Evolutionary conservation across 805 yeast species (phyloP).

Genomic region (Wickerhamiella cacticola): DNA sequence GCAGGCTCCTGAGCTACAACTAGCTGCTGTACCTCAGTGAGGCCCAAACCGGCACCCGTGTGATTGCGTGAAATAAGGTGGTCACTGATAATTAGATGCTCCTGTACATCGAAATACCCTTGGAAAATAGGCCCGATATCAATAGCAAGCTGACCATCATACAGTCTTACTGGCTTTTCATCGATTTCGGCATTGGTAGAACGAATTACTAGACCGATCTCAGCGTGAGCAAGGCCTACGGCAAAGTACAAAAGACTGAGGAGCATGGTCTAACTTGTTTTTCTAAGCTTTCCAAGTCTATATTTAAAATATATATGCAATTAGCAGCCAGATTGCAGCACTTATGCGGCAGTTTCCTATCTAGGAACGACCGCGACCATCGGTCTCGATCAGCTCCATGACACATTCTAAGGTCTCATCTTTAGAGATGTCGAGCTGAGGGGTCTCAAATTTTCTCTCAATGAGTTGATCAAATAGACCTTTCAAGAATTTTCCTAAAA

Average conservation of each 20-base stretch:
- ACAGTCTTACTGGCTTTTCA: slow-evolving; percentile 16
- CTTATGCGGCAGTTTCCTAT: background rate
- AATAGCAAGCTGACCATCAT: slow-evolving; percentile 15
- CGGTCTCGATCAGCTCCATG: slow-evolving; percentile 25
- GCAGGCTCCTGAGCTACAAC: slow-evolving; percentile 13
- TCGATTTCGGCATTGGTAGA: slow-evolving; percentile 13
- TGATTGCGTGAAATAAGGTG: slow-evolving; percentile 16
- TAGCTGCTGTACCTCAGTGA: slow-evolving; percentile 13
- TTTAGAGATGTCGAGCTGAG: slow-evolving; percentile 27
- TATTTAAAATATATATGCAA: no score
- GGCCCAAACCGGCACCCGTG: slow-evolving; percentile 18
- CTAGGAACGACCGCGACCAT: slow-evolving; percentile 20
- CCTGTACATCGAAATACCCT: slow-evolving; percentile 13
- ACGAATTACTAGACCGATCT: slow-evolving; percentile 16
- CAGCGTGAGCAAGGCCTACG: slow-evolving; percentile 12
- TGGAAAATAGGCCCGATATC: slow-evolving; percentile 20
- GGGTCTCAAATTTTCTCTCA: slow-evolving; percentile 45
- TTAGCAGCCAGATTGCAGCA: background rate
- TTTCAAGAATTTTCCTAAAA: slow-evolving; percentile 61
- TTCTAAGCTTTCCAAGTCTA: no score
- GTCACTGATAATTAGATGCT: slow-evolving; percentile 16
- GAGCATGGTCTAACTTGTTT: background rate
- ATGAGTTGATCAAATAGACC: slow-evolving; percentile 54
- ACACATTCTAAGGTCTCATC: slow-evolving; percentile 26
- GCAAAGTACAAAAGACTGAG: background rate